These are phyloP conservation scores for Tillandsia leiboldiana DNA, from an alignment of 176 grass and related monocot species.

Conservation along the genomic window DNA sequence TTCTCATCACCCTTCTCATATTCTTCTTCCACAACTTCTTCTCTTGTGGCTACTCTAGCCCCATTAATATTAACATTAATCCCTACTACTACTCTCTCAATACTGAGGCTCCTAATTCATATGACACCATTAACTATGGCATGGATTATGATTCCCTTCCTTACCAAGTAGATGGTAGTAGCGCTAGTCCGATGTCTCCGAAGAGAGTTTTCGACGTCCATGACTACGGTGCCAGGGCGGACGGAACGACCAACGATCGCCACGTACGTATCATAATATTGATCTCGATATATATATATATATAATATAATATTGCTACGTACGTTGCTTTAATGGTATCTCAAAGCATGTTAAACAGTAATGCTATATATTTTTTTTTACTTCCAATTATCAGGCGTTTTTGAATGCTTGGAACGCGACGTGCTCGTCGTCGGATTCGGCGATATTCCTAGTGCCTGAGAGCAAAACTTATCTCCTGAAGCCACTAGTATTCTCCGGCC, in stretches of 20 bases:
- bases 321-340: background rate
- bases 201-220: constrained; percentile 37
- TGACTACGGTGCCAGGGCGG: constrained; percentile 27
- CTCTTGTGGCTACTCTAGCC: too few species aligned
- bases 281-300: too few species aligned
- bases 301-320: background rate
- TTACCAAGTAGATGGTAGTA: too few species aligned
- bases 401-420: constrained; percentile 44
- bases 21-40: background rate
- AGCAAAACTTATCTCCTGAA: constrained; percentile 41
- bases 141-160: too few species aligned
- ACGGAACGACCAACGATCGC: constrained; percentile 21
- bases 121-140: too few species aligned
- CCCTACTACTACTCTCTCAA: too few species aligned
- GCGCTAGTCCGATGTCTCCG: background rate
- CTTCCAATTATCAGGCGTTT: constrained; percentile 38
- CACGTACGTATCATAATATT: constrained; percentile 22
- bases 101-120: too few species aligned
- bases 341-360: background rate
- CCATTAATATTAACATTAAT: too few species aligned
- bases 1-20: background rate
- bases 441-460: constrained; percentile 23
- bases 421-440: constrained; percentile 18
- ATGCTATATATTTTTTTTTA: background rate
- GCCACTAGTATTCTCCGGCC: constrained; percentile 50